Conservation (phyloP, 75 land plant genomes). For the Chamaecyparis obtusa region DNA sequence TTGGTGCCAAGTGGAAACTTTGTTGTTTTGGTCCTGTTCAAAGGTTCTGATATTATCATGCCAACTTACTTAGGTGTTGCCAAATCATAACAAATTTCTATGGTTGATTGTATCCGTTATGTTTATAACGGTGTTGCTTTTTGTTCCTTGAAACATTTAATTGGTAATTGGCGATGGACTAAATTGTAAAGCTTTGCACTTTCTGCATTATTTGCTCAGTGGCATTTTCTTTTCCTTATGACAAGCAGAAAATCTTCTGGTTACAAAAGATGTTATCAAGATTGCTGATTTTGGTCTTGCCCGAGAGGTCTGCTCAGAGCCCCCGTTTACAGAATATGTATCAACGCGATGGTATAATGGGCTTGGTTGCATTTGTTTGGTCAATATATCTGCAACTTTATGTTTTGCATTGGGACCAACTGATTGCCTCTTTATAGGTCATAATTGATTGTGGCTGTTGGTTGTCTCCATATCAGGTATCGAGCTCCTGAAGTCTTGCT, state of each 20-base stretch:
- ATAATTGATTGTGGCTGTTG: background rate
- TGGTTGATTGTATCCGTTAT: background rate
- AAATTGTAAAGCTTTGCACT: background rate
- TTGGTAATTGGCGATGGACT: background rate
- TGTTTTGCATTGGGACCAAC: background rate
- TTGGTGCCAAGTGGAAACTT: background rate
- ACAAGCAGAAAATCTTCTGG: constrained; percentile 79
- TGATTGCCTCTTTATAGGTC: background rate
- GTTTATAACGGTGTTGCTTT: background rate
- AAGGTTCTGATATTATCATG: background rate
- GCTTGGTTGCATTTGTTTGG: background rate
- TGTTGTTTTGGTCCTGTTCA: background rate
- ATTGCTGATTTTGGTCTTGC: constrained; percentile 99
- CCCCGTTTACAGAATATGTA: constrained; percentile 96
- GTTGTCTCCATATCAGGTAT: constrained; percentile 56
- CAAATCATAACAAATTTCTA: background rate
- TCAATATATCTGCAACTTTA: background rate
- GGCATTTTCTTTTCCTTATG: constrained; percentile 5
- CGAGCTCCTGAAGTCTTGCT: constrained; percentile 94
- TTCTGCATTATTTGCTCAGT: background rate
- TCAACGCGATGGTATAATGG: constrained; percentile 87
- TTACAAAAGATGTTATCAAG: constrained; percentile 85
- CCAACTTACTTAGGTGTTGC: background rate
- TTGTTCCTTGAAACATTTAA: background rate
- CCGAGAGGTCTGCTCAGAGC: constrained; percentile 71